Evolutionary conservation across 495 filamentous ascomycete genomes (phyloP).

Genomic region (Xylaria scruposa): DNA sequence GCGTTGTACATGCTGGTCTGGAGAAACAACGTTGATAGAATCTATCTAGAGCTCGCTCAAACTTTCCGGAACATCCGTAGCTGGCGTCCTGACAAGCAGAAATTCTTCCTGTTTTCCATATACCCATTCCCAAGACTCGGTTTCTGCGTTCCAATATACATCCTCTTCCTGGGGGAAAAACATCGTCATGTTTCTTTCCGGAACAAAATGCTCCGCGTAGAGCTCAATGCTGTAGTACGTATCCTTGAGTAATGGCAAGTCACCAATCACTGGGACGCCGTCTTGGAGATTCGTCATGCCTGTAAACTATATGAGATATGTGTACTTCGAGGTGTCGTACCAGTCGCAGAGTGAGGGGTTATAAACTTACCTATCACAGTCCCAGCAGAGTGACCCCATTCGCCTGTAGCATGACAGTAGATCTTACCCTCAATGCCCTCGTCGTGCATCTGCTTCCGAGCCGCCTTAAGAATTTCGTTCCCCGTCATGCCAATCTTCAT

Average conservation of each 20-base stretch:
- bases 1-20: neutral
- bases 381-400: constrained; percentile 58
- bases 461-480: constrained; percentile 48
- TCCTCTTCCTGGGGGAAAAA: constrained; percentile 56
- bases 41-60: constrained; percentile 30
- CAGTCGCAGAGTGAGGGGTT: neutral
- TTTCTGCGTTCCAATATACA: constrained; percentile 44
- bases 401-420: constrained; percentile 57
- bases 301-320: constrained; percentile 28
- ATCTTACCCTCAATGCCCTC: constrained; percentile 54
- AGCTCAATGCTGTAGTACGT: constrained; percentile 58
- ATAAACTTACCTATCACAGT: constrained; percentile 48
- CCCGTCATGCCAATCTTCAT: constrained; percentile 51
- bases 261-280: constrained; percentile 50
- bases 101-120: constrained; percentile 53
- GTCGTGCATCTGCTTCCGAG: constrained; percentile 43
- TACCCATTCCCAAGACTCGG: constrained; percentile 51
- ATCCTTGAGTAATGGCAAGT: constrained; percentile 47
- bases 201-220: constrained; percentile 52
- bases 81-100: constrained; percentile 45
- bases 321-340: neutral
- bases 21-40: neutral
- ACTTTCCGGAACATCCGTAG: constrained; percentile 8
- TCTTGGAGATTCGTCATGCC: constrained; percentile 56
- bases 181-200: constrained; percentile 48